Percentiles rank a stretch among this genome's conserved stretches.
These are phyloP conservation scores for Phytophthora melonis DNA, from an alignment of 352 stramenopile genomes.

Conservation along the genomic window DNA sequence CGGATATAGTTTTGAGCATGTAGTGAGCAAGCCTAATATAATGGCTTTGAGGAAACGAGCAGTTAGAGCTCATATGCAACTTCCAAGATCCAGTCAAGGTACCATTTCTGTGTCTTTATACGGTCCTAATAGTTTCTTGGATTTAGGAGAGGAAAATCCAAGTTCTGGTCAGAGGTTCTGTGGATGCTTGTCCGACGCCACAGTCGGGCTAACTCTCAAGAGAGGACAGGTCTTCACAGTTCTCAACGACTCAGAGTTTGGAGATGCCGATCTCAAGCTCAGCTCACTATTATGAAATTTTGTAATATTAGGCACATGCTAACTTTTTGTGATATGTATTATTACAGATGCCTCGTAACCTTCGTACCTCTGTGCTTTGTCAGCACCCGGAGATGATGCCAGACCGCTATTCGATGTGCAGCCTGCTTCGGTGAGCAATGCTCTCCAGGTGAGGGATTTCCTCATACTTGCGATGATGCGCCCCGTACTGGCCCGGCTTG, in stretches of 20 bases:
- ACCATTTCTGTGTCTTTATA: neutral
- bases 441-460: slow-evolving; percentile 13
- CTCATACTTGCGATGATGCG: slow-evolving; percentile 5
- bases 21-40: neutral
- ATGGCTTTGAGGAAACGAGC: neutral
- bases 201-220: slow-evolving; percentile 3
- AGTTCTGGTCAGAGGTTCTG: neutral
- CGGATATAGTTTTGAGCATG: neutral
- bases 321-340: neutral
- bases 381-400: slow-evolving; percentile 23
- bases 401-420: slow-evolving; percentile 12
- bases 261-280: neutral
- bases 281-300: neutral
- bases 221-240: neutral
- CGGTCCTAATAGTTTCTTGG: neutral
- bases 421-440: slow-evolving; percentile 17
- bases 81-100: neutral
- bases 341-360: slow-evolving; percentile 1
- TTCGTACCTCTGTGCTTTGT: neutral
- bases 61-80: neutral
- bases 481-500: neutral
- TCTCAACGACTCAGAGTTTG: neutral
- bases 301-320: neutral
- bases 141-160: neutral
- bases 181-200: slow-evolving; percentile 6